phyloP scores from a whole-genome alignment of 257 asterid genomes.

The Solanum neorickii region DNA sequence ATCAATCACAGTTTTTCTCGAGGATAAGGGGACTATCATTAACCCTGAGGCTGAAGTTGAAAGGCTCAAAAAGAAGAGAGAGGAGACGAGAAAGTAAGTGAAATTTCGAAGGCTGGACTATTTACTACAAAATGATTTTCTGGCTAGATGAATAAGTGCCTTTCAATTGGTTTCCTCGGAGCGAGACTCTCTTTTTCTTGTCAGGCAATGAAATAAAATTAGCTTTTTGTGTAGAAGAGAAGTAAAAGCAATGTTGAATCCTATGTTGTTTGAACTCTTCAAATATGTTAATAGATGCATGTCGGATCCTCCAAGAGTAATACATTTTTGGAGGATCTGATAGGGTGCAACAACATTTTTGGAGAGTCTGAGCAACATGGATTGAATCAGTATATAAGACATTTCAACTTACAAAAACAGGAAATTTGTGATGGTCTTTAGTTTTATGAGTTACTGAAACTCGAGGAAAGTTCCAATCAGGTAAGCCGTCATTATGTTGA shows the following conservation, averaged over 20 bases:
- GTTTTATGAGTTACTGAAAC: neutral
- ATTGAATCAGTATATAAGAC: neutral
- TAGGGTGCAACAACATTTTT: neutral
- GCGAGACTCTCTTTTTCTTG: neutral
- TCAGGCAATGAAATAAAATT: neutral
- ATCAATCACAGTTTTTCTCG: slow-evolving; percentile 49
- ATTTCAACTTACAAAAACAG: neutral
- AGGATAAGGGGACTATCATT: slow-evolving; percentile 28
- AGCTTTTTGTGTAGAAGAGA: neutral
- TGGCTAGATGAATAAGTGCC: neutral
- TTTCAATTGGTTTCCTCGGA: neutral
- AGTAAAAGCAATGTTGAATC: neutral
- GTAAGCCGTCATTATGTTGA: neutral
- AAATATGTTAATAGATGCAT: neutral
- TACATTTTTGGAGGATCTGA: neutral
- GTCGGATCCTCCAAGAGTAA: neutral
- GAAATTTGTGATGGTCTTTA: neutral
- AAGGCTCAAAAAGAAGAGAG: slow-evolving; percentile 69
- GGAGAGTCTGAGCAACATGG: neutral
- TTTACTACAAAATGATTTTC: neutral
- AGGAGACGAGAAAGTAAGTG: slow-evolving; percentile 59
- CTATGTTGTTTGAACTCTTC: neutral
- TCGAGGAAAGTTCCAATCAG: neutral
- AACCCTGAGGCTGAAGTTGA: slow-evolving; percentile 68
- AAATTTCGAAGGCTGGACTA: neutral